Evolutionary conservation across 139 green algal species (phyloP), one percentile per base, ranked within the genome.

Genomic region (Chlorella sp.): DNA sequence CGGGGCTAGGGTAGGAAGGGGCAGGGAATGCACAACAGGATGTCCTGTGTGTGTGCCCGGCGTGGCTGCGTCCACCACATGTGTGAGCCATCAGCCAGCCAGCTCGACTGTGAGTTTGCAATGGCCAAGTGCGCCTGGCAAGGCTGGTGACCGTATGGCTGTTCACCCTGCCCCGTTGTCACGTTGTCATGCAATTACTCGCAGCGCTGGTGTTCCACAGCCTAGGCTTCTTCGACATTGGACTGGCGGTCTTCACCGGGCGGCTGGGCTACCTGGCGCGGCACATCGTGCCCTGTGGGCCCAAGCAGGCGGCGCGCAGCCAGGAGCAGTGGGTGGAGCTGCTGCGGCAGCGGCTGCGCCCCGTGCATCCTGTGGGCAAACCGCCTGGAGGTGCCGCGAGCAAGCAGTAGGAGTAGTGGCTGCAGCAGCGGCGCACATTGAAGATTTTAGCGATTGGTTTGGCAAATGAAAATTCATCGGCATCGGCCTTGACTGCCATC

Each of bases 201-300:
- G 77, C 79, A 88, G 82, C 81, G 17, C 79, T 94, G 26, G 72
- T 74, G 6, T 94, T 94, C 42, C 29, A 75, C 0, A 76, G 74
- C 34, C 84, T 92, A 0, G 88, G 87, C 20, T 90, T 94, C 70
- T 94, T 94, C 65, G 87, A 95, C 49, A 79, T 95, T 14, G 85
- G 88, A 1, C 0, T 91, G 33, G 76, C 85, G 22, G 86, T 90
- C 4, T 88, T 94, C 60, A 74, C 78, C 22, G 74, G 86, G 0
- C 78, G 80, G 2, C 73, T 85, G 14, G 63, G 42, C 24, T 87
- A 77, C 69, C 70, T 93, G 33, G 81, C 81, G 22, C 49, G 64
- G 17, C 70, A 67, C 35, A 71, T 83, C 6, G 81, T 86, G 51
- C 81, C 81, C 1, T 86, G 81, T 71, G 81, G 81, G 2, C 77